Evolutionary conservation across 805 yeast species (phyloP), one percentile per base, ranked within the genome.

Genomic region (Hyphopichia homilentoma): DNA sequence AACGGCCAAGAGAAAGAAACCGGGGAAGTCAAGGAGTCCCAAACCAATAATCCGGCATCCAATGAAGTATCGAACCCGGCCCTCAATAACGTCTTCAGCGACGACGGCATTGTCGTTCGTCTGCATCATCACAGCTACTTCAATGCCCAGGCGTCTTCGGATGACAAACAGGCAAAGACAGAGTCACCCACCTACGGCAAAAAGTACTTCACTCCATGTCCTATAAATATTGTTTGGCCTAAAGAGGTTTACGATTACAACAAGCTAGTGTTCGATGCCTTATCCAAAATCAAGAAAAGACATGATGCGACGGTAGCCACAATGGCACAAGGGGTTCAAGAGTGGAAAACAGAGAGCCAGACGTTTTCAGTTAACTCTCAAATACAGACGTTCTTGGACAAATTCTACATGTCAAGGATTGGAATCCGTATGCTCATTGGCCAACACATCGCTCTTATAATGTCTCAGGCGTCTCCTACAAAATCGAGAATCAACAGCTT

Each of bases 281-380:
- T 87, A 39, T 72, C 75, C 32, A 76, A 71, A 39, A 87, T 87
- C 57, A 88, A 87, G 52, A 76, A 73, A 43, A 68, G 96, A 21
- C 96, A 87, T 55, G 96, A 88, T 57, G 95, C 95, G 6, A 89
- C 95, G 0, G 96, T 88, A 12, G 81, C 94, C 11, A 86, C 96
- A 0, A 81, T 88, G 50, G 95, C 95, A 1, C 86, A 85, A 44
- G 96, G 96, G 21, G 95, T 88, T 6, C 81, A 82, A 47, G 94
- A 86, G 54, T 88, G 96, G 94, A 87, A 87, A 49, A 70, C 68
- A 16, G 59, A 54, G 24, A 62, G 58, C 54, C 66, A 53, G 32
- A 65, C 70, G 8, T 63, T 70, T 26, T 43, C 73, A 19, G 79
- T 84, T 24, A 85, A 84, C 49, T 71, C 79, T 33, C 76, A 85